A percentile compares a stretch with the other conserved stretches of the same genome.
Conservation (phyloP, 306 rosid species). For the Cucurbita argyrosperma region DNA sequence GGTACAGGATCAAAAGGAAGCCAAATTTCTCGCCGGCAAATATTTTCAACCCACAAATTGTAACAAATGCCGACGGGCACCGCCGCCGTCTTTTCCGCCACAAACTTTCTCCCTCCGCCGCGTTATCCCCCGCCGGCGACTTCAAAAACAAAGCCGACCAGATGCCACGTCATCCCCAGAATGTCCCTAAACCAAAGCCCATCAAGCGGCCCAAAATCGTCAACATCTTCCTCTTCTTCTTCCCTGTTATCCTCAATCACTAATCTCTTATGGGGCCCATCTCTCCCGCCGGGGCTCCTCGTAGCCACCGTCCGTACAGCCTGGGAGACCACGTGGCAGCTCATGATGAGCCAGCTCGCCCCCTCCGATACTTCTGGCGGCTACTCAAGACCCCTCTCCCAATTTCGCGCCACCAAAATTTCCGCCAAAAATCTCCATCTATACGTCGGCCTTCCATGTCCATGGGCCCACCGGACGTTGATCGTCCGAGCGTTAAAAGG, state of each 20-base stretch:
- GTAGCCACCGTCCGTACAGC: conserved; percentile 64
- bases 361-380: conserved; percentile 68
- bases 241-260: conserved; percentile 31
- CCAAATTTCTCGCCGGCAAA: background rate
- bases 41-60: background rate
- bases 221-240: conserved; percentile 17
- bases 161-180: conserved; percentile 4
- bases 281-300: conserved; percentile 74
- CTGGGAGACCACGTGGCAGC: conserved; percentile 75
- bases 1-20: background rate
- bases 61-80: background rate
- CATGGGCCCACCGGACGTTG: conserved; percentile 94
- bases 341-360: conserved; percentile 93
- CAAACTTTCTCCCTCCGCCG: conserved; percentile 8
- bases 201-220: conserved; percentile 7
- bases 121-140: background rate
- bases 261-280: conserved; percentile 79
- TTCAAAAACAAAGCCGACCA: conserved; percentile 1
- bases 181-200: conserved; percentile 35
- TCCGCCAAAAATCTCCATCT: conserved; percentile 37
- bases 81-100: background rate
- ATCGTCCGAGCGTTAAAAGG: conserved; percentile 77
- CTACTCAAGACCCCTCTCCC: conserved; percentile 61
- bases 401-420: conserved; percentile 33
- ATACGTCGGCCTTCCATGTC: conserved; percentile 78